Conservation (phyloP, 768 basidiomycete species). For the Pholiota molesta region DNA sequence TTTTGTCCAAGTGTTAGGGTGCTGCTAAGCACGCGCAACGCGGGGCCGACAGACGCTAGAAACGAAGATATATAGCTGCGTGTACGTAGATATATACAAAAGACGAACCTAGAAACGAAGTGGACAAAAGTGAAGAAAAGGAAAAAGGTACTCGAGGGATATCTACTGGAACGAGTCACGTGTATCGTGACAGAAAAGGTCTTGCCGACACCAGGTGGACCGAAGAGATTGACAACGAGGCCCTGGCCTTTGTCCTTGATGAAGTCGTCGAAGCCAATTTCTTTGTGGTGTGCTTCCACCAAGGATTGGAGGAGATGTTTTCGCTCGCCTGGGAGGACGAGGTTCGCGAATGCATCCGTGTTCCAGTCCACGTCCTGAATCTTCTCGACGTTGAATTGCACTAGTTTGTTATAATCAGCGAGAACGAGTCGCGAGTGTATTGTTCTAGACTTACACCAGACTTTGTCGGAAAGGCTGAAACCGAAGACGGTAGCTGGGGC, state of each 20-base stretch:
- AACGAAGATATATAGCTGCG: conserved; percentile 9
- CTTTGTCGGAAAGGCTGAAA: conserved; percentile 62
- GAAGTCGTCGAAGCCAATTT: conserved; percentile 59
- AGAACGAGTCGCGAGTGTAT: background rate
- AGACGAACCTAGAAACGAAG: conserved; percentile 6
- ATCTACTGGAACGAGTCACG: background rate
- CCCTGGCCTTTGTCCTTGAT: conserved; percentile 69
- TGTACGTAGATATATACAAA: conserved; percentile 2
- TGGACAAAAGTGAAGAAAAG: conserved; percentile 1
- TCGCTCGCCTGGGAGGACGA: conserved; percentile 56
- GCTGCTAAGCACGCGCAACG: no score
- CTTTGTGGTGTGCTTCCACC: conserved; percentile 58
- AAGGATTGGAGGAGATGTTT: conserved; percentile 59
- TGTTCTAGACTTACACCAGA: conserved; percentile 49
- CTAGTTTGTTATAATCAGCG: conserved; percentile 30
- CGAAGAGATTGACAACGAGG: conserved; percentile 57
- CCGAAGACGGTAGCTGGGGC: conserved; percentile 61
- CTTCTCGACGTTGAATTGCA: conserved; percentile 63
- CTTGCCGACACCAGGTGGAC: conserved; percentile 60
- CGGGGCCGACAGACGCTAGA: background rate
- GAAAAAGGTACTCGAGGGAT: no score
- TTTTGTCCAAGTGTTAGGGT: background rate
- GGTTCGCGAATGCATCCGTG: conserved; percentile 56
- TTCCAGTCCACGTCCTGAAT: conserved; percentile 59
- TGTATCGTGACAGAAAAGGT: conserved; percentile 43